Evolutionary conservation across 2,329 filamentous ascomycete species (phyloP), one percentile per base, ranked within the genome.

Genomic region (Kalmusia sp.): DNA sequence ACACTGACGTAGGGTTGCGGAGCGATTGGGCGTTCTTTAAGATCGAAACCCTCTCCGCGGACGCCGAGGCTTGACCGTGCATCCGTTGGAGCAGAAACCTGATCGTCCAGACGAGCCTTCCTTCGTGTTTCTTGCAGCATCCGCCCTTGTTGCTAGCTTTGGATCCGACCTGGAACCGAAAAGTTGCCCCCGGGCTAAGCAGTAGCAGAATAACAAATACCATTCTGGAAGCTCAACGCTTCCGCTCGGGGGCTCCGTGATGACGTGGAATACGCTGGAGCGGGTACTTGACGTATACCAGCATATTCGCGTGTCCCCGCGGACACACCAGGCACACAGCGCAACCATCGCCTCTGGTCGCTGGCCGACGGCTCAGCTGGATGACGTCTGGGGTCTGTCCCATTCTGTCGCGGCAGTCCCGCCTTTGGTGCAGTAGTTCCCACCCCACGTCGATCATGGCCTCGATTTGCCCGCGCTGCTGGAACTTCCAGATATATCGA

Each of bases 1-100:
- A 35, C 30, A 21, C 35, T 50, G 47, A 50, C 47, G 47, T 50
- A 50, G 39, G 30, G 19, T 21, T 25, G 9, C 27, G 5, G 15
- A 27, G 22, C 31, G 17, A 21, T n/a, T 35, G 43, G 17, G 14
- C 6, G 17, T 14, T 22, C 4, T 6, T 11, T 5, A 7, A n/a
- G n/a, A n/a, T n/a, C n/a, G 31, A 38, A 28, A 28, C 7, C 33
- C 12, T 12, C 9, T 15, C 33, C 31, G 44, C 24, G 44, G 44
- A 25, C 30, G 17, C 9, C 9, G 25, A 46, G 43, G 24, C 19
- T 38, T n/a, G n/a, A n/a, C n/a, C n/a, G n/a, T n/a, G n/a, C n/a
- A n/a, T n/a, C n/a, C n/a, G n/a, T n/a, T n/a, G n/a, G n/a, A n/a
- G n/a, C n/a, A n/a, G n/a, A n/a, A n/a, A n/a, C n/a, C n/a, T n/a